Evolutionary conservation across 345 rosid genomes (phyloP).

Genomic region (Populus davidiana): DNA sequence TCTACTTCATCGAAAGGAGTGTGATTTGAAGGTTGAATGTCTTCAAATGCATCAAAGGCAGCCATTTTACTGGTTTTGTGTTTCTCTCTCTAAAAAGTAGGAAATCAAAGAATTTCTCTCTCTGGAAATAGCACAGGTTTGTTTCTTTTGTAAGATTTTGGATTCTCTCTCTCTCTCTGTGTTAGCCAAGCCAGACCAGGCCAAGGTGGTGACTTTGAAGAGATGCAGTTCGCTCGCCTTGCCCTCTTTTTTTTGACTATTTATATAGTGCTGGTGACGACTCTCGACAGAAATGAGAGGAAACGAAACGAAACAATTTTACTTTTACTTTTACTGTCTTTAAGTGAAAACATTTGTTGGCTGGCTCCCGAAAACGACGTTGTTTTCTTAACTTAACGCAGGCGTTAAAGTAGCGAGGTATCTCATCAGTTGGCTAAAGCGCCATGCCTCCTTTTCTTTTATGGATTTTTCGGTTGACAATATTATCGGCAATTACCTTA

Average conservation of each 20-base stretch:
- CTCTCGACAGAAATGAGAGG: neutral
- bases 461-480: too few species aligned
- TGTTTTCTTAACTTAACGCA: too few species aligned
- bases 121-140: neutral
- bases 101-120: neutral
- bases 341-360: too few species aligned
- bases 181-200: neutral
- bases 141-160: neutral
- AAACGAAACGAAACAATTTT: neutral
- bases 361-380: too few species aligned
- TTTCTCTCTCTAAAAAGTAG: neutral
- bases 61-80: constrained; percentile 22
- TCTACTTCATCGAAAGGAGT: constrained; percentile 42
- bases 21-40: constrained; percentile 29
- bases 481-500: too few species aligned
- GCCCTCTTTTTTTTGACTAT: neutral
- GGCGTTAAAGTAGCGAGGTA: too few species aligned
- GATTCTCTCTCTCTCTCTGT: neutral
- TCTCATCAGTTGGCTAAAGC: too few species aligned
- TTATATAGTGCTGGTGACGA: neutral
- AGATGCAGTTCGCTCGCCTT: neutral
- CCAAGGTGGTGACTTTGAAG: neutral
- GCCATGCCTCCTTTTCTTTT: too few species aligned
- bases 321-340: neutral
- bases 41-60: constrained; percentile 53